Evolutionary conservation across 108 stramenopile genomes (phyloP), one percentile per base, ranked within the genome.

Genomic region (Chaetoceros muelleri): DNA sequence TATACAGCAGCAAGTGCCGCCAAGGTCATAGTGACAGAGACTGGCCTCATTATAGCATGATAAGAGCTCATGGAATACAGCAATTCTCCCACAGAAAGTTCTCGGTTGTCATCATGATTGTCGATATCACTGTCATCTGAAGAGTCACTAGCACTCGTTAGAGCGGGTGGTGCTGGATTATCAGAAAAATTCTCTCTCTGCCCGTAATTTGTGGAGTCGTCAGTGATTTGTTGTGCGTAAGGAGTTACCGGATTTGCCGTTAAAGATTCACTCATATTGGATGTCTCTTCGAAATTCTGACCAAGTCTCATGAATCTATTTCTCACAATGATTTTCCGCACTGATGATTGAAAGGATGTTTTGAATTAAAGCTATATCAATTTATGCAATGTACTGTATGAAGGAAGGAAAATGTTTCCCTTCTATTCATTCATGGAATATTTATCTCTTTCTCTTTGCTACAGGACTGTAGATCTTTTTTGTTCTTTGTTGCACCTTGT

Each of bases 21-120:
- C 10, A 90, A 64, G 5, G 85, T 72, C 84, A 90, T 90, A 10
- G 82, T 84, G 24, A 82, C 56, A 44, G 79, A 60, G 3, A 78
- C 76, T 22, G 79, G 79, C 54, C 60, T 66, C 22, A 74, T 65
- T 17, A 88, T 70, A 8, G 87, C 87, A 58, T 79, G 71, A 67
- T 71, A 88, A 24, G 87, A 84, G 3, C 70, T 58, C 2, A 79
- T 60, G 17, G 78, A 76, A 47, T 81, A 85, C 34, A 78, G 48
- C 13, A 78, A 48, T 67, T 78, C 76, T 56, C 71, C 52, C 58
- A 74, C 29, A 23, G 73, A 71, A n/a, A 81, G 56, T 19, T 66
- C 72, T 18, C 48, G n/a, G n/a, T 26, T 61, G 24, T 28, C 66
- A 18, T 28, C 40, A 19, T 26, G 44, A 22, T 48, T 63, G n/a